Base-by-base conservation (phyloP, 331 rosid genomes). In the Telfairia occidentalis region DNA sequence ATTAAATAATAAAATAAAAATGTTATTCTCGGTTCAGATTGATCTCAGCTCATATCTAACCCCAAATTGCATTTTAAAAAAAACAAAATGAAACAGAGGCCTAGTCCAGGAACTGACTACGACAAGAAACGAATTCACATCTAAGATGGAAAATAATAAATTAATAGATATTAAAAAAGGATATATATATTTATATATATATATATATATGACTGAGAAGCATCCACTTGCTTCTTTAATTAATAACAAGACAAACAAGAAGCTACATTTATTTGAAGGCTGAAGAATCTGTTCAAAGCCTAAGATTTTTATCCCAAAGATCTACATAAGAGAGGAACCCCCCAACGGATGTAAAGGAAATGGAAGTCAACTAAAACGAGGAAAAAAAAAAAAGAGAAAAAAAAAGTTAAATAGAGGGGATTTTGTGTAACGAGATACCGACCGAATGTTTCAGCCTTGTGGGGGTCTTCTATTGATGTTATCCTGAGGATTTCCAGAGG, bases 401-500 rank as follows among this genome's bases (percentile, higher is more conserved):
- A 13, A 15, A 30, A 2, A 3, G 59, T 46, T 4, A 29, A 71
- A 49, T 9, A 48, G 30, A 26, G 60, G 70, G 32, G 53, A 77
- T 57, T 70, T 74, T 79, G 78, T 58, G 72, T 76, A 81, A 46
- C 74, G 35, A 77, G 71, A 23, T n/a, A 49, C 24, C 61, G 48
- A 42, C 77, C 61, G 37, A 53, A 15, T 30, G 21, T 42, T 79
- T 71, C 78, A 90, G 86, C 82, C 87, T 76, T 90, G 94, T 2
- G 89, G 65, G 13, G 89, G 80, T 75, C 96, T 78, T 80, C 74
- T 89, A 63, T 85, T 65, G 2, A 15, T 34, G 10, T 85, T 79
- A 77, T 89, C 87, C 24, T 82, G 88, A 30, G 83, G 78, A 76
- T 87, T 86, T 37, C 83, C 87, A 0, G 55, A 81, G 35, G 88